Conservation (phyloP, 2,329 filamentous ascomycete species). For the Alternaria sp. region DNA sequence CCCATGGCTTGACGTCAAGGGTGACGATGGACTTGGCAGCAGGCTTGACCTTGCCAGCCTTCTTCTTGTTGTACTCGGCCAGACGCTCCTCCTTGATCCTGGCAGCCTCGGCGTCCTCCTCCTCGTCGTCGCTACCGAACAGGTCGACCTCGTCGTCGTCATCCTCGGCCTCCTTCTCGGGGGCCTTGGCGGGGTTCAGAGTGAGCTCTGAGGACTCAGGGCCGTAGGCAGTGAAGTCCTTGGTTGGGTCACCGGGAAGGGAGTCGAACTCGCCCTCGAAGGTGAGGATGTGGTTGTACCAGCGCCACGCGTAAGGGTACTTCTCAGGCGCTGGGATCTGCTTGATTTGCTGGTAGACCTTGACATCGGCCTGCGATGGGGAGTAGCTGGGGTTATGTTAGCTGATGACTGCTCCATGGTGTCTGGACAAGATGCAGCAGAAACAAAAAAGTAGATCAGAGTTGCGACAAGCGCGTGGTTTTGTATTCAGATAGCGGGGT, state of each 20-base stretch:
- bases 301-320: constrained; percentile 93
- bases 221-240: constrained; percentile 89
- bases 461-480: constrained; percentile 78
- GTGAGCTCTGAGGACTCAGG: constrained; percentile 81
- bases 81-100: constrained; percentile 87
- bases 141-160: constrained; percentile 82
- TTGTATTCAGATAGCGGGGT: constrained; percentile 82
- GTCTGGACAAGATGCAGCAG: constrained; percentile 20
- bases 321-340: constrained; percentile 79
- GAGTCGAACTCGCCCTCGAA: constrained; percentile 92
- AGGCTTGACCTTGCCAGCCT: constrained; percentile 89
- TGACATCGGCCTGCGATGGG: constrained; percentile 94
- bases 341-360: constrained; percentile 88
- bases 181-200: constrained; percentile 85
- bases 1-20: constrained; percentile 98
- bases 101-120: constrained; percentile 73
- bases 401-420: constrained; percentile 29
- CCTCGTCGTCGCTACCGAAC: constrained; percentile 90
- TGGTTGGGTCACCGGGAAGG: constrained; percentile 88
- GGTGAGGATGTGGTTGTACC: constrained; percentile 98
- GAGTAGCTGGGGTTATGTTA: constrained; percentile 59
- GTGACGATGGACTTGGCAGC: constrained; percentile 96
- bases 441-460: constrained; percentile 62
- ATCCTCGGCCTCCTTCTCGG: constrained; percentile 67
- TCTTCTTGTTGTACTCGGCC: constrained; percentile 95